Evolutionary conservation across 176 grass and related monocot genomes (phyloP), one percentile per base, ranked within the genome.

Genomic region (Luzula sylvatica): DNA sequence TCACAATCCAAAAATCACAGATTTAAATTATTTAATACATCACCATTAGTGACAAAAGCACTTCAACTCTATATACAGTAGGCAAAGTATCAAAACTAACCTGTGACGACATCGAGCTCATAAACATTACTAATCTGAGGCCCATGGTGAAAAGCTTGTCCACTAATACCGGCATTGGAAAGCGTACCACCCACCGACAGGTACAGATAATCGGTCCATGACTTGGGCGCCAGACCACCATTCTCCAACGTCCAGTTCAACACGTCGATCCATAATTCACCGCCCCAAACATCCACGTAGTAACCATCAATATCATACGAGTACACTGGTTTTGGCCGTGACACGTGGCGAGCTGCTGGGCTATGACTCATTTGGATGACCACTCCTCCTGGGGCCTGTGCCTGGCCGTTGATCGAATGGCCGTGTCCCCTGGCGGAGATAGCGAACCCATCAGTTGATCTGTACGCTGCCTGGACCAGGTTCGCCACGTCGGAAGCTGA

Each of bases 201-300:
- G 70, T 88, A 88, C 7, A 95, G 73, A 70, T 95, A 88, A 69
- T 86, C 81, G 12, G 92, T 96, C 90, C 90, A 96, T 4, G 84
- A 96, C 18, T 83, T 74, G 20, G 90, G 85, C 17, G 90, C 81
- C 1, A 89, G 80, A 0, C 90, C 80, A 48, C 85, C 78, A 66
- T 96, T 52, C 11, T 64, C 22, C 14, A 89, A 61, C 42, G 81
- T 96, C 81, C 90, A 77, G 71, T 89, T 96, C 43, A 96, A 78
- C 58, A 96, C 81, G 61, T 96, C 81, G 16, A 78, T 20, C 90
- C 90, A 96, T 14, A 87, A 66, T 7, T 86, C 85, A 30, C 90
- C 90, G 55, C 71, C 81, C 85, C 90, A 96, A 7, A 89, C 85
- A 65, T 86, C 90, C 21, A 96, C 68, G 60, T 96, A 89, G 72